Conservation (phyloP, 2,329 filamentous ascomycete genomes). For the Didymosphaeria variabile region DNA sequence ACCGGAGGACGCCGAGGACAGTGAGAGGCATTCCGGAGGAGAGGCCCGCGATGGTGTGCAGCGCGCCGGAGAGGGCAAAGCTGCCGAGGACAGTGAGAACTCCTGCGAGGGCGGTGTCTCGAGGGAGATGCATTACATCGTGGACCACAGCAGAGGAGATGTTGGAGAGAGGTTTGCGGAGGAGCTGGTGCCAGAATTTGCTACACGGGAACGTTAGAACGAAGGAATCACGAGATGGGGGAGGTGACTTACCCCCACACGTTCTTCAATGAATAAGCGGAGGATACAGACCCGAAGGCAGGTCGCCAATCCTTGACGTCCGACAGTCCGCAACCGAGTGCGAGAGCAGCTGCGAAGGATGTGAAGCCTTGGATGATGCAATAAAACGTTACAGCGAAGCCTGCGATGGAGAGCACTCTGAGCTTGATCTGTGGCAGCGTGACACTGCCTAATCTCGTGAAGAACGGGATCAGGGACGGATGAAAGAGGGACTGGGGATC, state of each 20-base stretch:
- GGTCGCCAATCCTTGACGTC: slow-evolving; percentile 10
- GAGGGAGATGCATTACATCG: background rate
- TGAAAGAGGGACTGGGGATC: background rate
- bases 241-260: background rate
- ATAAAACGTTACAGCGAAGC: slow-evolving; percentile 12
- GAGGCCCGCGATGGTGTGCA: slow-evolving; percentile 6
- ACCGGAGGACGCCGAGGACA: slow-evolving; percentile 1
- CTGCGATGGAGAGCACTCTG: slow-evolving; percentile 7
- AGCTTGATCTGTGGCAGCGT: slow-evolving; percentile 1
- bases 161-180: too few relatives aligned
- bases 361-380: slow-evolving; percentile 8
- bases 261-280: slow-evolving; percentile 14
- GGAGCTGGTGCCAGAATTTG: slow-evolving; percentile 13
- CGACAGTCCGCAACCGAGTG: background rate
- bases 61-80: slow-evolving; percentile 5
- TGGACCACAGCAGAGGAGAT: slow-evolving; percentile 1
- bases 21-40: slow-evolving; percentile 7
- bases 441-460: background rate
- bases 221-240: background rate
- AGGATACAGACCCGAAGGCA: slow-evolving; percentile 4
- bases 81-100: background rate
- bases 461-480: background rate
- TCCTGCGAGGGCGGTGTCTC: background rate
- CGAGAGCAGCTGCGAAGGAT: background rate
- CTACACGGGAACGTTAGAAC: background rate